phyloP scores from a whole-genome alignment of 2,329 filamentous ascomycete genomes.

The Ophiostoma ips region DNA sequence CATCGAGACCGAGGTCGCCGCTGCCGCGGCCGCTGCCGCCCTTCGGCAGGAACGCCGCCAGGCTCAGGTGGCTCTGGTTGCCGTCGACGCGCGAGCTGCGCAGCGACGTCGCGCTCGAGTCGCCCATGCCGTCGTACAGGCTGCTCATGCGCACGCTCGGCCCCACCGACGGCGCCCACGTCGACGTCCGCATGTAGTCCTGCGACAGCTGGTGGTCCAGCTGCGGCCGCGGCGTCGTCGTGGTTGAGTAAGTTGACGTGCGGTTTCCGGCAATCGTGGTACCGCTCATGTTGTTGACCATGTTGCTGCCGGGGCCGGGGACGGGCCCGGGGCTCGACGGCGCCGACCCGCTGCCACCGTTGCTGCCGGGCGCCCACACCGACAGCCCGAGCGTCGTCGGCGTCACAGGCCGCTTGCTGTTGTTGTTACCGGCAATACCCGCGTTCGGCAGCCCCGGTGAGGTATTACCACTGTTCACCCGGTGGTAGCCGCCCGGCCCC shows the following conservation, averaged over 20 bases:
- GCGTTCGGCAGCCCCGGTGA: background rate
- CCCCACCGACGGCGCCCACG: conserved; percentile 11
- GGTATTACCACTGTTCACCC: background rate
- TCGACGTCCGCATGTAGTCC: conserved; percentile 8
- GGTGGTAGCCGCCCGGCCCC: background rate
- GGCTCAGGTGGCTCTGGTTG: conserved; percentile 30
- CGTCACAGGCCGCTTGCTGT: conserved; percentile 5
- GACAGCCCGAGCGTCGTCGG: conserved; percentile 10
- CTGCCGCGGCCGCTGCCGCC: background rate
- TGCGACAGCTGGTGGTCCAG: conserved; percentile 9
- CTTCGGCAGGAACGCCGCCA: conserved; percentile 26
- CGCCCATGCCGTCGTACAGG: conserved; percentile 10
- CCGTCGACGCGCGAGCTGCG: conserved; percentile 10
- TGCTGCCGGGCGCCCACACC: background rate
- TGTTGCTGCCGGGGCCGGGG: background rate
- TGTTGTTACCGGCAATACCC: too few species aligned
- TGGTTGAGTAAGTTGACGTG: background rate
- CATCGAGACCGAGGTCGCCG: background rate
- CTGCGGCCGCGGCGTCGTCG: conserved; percentile 6
- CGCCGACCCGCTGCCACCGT: background rate
- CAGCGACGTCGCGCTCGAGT: conserved; percentile 10
- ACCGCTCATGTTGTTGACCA: background rate
- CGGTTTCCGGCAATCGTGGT: background rate
- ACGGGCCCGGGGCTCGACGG: background rate
- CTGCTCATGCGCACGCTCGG: conserved; percentile 10